These are phyloP conservation scores for Verticillium zaregamsianum DNA, from an alignment of 2,329 filamentous ascomycete genomes.

Conservation along the genomic window DNA sequence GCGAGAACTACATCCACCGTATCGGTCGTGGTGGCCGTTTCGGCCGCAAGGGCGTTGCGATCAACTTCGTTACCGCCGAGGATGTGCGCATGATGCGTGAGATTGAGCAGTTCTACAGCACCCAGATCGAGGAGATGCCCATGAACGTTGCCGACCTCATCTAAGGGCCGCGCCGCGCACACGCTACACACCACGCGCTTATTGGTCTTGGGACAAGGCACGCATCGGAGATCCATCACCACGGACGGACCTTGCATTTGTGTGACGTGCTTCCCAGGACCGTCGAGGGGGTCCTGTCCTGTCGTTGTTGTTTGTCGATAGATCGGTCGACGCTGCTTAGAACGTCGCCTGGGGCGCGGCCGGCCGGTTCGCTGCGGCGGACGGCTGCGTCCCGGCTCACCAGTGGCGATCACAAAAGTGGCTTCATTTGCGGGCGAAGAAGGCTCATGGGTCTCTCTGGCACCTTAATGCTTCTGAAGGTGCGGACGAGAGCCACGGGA, in stretches of 20 bases:
- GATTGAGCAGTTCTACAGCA: constrained; percentile 99
- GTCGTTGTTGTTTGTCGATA: constrained; percentile 14
- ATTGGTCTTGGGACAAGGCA: constrained; percentile 2
- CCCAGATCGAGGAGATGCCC: constrained; percentile 99
- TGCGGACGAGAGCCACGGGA: constrained; percentile 8
- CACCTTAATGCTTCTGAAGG: constrained; percentile 16
- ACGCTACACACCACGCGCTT: constrained; percentile 8
- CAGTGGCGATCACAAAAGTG: constrained; percentile 14
- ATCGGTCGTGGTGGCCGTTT: constrained; percentile 99
- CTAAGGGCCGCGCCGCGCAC: constrained; percentile 36
- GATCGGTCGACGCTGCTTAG: constrained; percentile 14
- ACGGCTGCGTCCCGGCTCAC: constrained; percentile 10
- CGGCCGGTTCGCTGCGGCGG: constrained; percentile 6
- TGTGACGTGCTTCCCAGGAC: constrained; percentile 9
- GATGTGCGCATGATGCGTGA: constrained; percentile 99
- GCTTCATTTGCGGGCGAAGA: constrained; percentile 14
- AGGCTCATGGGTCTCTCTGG: constrained; percentile 13
- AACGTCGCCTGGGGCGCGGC: constrained; percentile 11
- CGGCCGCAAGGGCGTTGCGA: constrained; percentile 99
- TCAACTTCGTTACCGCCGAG: constrained; percentile 99
- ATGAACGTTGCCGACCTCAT: constrained; percentile 84
- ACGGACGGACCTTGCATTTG: constrained; percentile 10
- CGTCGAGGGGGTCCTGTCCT: constrained; percentile 6
- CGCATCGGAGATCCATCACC: constrained; percentile 4
- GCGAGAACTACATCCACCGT: constrained; percentile 99